Percentiles rank a stretch among this genome's conserved stretches.
These are phyloP conservation scores for Epipyxis sp. DNA, from an alignment of 108 stramenopile genomes.

Conservation along the genomic window DNA sequence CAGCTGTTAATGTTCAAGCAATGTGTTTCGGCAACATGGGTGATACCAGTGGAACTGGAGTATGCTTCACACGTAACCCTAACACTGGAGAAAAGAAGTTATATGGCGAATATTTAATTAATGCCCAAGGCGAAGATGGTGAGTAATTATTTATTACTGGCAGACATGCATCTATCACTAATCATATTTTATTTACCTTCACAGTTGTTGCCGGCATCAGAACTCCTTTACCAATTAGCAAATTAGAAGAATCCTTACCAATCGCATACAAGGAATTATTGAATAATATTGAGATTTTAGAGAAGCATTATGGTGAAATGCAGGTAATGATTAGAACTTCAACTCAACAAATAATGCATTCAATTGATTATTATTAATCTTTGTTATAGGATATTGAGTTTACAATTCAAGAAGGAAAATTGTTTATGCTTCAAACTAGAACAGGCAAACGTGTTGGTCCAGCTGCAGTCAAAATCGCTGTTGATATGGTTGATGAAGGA, in stretches of 20 bases:
- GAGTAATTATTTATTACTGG: too few relatives aligned
- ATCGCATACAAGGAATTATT: constrained; percentile 71
- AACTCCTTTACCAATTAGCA: constrained; percentile 69
- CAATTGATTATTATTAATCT: neutral
- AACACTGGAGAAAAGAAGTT: constrained; percentile 67
- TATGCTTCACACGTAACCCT: constrained; percentile 78
- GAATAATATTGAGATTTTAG: constrained; percentile 67
- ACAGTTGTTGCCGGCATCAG: constrained; percentile 81
- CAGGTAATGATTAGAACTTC: too few relatives aligned
- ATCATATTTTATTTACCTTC: too few relatives aligned
- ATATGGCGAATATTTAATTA: constrained; percentile 78
- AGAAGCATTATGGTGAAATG: constrained; percentile 76
- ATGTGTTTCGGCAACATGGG: constrained; percentile 85
- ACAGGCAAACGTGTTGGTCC: constrained; percentile 74
- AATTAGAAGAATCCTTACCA: constrained; percentile 67
- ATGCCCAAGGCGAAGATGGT: constrained; percentile 85
- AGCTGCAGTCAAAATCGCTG: constrained; percentile 76
- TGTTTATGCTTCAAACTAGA: constrained; percentile 82
- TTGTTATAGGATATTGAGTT: constrained; percentile 87
- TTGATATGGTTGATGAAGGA: constrained; percentile 72
- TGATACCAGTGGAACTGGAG: constrained; percentile 69
- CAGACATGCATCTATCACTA: too few relatives aligned
- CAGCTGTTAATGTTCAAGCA: constrained; percentile 57
- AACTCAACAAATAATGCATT: constrained; percentile 4
- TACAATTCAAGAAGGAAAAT: constrained; percentile 76